These are phyloP conservation scores for Arthrinium puccinioides DNA, from an alignment of 2,329 filamentous ascomycete species.

Conservation along the genomic window DNA sequence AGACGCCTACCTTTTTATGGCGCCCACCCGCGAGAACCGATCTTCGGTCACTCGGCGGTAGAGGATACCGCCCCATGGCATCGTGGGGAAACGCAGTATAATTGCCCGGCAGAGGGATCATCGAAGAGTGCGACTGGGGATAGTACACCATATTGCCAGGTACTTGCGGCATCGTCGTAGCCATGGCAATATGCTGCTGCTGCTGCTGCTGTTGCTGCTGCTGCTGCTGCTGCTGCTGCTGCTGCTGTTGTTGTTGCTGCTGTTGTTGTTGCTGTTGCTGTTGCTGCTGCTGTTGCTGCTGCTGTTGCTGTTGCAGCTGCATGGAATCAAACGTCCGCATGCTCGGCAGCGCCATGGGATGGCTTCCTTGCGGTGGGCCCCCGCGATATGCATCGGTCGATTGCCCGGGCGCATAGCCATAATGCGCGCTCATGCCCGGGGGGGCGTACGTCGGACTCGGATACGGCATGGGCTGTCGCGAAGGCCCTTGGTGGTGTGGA, in stretches of 20 bases:
- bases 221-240: constrained; percentile 15
- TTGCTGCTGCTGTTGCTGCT: constrained; percentile 14
- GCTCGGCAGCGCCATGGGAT: constrained; percentile 31
- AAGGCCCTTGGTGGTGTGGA: constrained; percentile 17
- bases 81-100: constrained; percentile 38
- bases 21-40: constrained; percentile 38
- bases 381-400: constrained; percentile 29
- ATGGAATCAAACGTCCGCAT: constrained; percentile 32
- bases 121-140: constrained; percentile 24
- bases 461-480: constrained; percentile 18
- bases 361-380: constrained; percentile 18
- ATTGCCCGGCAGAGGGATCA: constrained; percentile 25
- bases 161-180: constrained; percentile 27
- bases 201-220: constrained; percentile 12
- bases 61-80: constrained; percentile 34
- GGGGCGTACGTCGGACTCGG: constrained; percentile 17
- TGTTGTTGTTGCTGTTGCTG: constrained; percentile 6
- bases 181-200: constrained; percentile 28
- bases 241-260: constrained; percentile 11
- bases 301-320: not conserved
- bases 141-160: constrained; percentile 37
- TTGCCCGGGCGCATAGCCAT: constrained; percentile 18
- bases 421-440: constrained; percentile 19
- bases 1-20: constrained; percentile 46
- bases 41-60: constrained; percentile 41